Base-by-base conservation (phyloP, 2,329 filamentous ascomycete species). In the Trichoderma harzianum region DNA sequence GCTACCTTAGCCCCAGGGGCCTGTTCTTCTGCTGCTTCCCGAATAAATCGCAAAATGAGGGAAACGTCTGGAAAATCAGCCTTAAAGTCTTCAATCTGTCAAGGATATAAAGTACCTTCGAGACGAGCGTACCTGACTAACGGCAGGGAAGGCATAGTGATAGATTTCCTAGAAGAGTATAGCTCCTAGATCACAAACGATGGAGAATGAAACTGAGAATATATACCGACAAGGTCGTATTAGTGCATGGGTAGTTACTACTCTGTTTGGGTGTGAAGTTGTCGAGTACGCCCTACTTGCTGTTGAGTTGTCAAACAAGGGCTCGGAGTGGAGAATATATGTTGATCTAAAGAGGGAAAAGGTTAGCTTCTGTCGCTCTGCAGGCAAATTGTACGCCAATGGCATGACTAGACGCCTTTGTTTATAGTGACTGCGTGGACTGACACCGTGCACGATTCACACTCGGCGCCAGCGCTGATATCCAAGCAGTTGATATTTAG, bases 1-100 rank as follows among this genome's bases (percentile, higher is more conserved):
- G 64, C 24, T 28, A 67, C 21, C 8, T 58, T 57, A 7, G 32
- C 14, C 2, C 51, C 64, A 14, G 64, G 64, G 5, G 34, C 32
- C 14, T 67, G 64, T 5, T 67, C 64, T 39, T 67, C 64, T 30
- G 64, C 64, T 58, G 51, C 30, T 39, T 34, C 51, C 7, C 12
- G 24, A 36, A 67, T 39, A 7, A 67, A 67, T 0, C 18, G 16
- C 6, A 67, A 21, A 30, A 67, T 43, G 12, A 67, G 64, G 3
- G 64, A 21, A 67, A 67, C 51, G 7, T 67, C 64, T 67, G 12
- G 7, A 43, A 34, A 18, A 30, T 65, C 21, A 65, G n/a, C 28
- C 12, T 10, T 2, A 2, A 3, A 7, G 28, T 2, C 14, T 39
- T n/a, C 21, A 11, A 6, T 10, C 16, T 58, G 51, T 8, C 51